These are phyloP conservation scores for Candida coquimbonensis DNA, from an alignment of 805 yeast genomes.

Conservation along the genomic window DNA sequence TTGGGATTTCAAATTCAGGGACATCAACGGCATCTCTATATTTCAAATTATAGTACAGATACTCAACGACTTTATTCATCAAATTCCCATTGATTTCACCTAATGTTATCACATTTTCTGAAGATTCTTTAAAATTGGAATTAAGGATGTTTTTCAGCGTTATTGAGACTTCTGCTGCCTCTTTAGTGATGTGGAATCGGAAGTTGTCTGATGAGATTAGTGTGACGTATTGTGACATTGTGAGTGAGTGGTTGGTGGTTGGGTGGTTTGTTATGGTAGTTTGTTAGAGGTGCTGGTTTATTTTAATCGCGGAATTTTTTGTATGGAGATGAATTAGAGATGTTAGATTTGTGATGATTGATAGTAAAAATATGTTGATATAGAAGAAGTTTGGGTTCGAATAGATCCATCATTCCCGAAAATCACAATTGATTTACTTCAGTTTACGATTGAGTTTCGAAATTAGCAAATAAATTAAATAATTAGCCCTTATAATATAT, in stretches of 20 bases:
- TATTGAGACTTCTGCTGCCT: constrained; percentile 71
- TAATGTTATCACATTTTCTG: constrained; percentile 45
- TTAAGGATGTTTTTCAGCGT: constrained; percentile 53
- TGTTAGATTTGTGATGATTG: too few species aligned
- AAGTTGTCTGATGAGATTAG: constrained; percentile 69
- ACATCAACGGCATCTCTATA: constrained; percentile 56
- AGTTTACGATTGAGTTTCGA: too few species aligned
- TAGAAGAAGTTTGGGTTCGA: too few species aligned
- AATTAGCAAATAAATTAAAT: too few species aligned
- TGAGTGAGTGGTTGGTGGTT: neutral
- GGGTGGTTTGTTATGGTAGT: neutral
- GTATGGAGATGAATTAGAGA: too few species aligned
- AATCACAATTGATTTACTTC: too few species aligned
- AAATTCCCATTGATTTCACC: constrained; percentile 66
- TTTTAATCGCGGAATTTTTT: too few species aligned
- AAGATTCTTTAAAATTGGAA: constrained; percentile 53
- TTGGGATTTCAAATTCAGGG: constrained; percentile 87
- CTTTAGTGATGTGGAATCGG: constrained; percentile 53
- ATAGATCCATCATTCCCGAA: too few species aligned
- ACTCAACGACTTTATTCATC: constrained; percentile 77
- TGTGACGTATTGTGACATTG: constrained; percentile 40
- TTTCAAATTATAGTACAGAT: constrained; percentile 67
- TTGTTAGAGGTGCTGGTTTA: too few species aligned
- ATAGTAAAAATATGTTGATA: too few species aligned
- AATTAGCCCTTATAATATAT: too few species aligned